Evolutionary conservation across 2,329 filamentous ascomycete genomes (phyloP), one percentile per base, ranked within the genome.

Genomic region (Paracoccidioides lutzii): DNA sequence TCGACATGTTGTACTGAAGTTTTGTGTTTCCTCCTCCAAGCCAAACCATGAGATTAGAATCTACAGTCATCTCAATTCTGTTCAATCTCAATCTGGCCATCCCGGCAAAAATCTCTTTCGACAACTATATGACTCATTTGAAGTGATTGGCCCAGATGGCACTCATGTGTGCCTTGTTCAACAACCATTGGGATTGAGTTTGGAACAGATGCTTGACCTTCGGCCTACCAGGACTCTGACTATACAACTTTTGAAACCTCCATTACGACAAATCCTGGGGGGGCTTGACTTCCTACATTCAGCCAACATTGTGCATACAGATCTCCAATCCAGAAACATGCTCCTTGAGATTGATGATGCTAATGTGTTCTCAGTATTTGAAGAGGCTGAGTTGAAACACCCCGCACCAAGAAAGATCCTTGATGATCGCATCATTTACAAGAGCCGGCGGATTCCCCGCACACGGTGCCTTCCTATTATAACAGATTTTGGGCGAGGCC

Each of bases 91-190:
- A 33, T 37, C 59, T 35, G 48, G 51, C 45, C 61, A 65, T 52
- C 58, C 62, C 4, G 65, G 61, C 14, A 52, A 52, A 40, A 52
- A 48, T 41, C 53, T 57, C 46, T 54, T 68, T 44, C 64, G 64
- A 22, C 57, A 49, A 5, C 38, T 64, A 28, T 59, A 62, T 32
- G 64, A 65, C 49, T 52, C 58, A 22, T 69, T 69, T 54, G 46
- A 62, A 12, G 56, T 69, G 46, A 52, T 58, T n/a, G 60, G 62
- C 6, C 59, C 60, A 8, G 54, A 41, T 32, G 43, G 43, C 1
- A 5, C 8, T 8, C 54, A 59, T 55, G 28, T 44, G 4, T 59
- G 59, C 46, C 54, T 59, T 3, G 44, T 61, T 14, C 55, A 61
- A 4, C 48, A 58, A n/a, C 54, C 54, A 1, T 43, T 61, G 5